Percentiles rank a stretch among this genome's conserved stretches.
Evolutionary conservation across 345 rosid species (phyloP).

Genomic region (Camelina neglecta): DNA sequence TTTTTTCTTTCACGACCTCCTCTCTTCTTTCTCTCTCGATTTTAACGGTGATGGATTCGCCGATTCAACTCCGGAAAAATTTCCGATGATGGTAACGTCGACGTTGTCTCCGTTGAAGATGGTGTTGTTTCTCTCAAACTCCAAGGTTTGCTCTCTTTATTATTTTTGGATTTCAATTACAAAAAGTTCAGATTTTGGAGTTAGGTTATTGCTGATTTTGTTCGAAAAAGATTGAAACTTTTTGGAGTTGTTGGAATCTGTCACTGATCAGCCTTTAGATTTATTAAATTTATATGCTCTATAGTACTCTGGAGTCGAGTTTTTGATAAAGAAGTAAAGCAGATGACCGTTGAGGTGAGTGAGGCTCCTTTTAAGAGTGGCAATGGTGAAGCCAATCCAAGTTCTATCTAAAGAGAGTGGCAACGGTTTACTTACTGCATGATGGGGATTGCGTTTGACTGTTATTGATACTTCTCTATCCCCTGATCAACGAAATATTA

Average conservation of each 20-base stretch:
- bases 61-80: conserved; percentile 29
- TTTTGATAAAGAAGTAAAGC: too few species aligned
- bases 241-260: conserved; percentile 14
- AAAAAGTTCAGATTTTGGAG: not conserved
- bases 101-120: conserved; percentile 50
- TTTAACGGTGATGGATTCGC: too few species aligned
- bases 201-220: not conserved
- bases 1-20: too few species aligned
- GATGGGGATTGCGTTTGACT: too few species aligned
- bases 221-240: not conserved
- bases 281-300: not conserved
- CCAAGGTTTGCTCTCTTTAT: conserved; percentile 55
- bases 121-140: conserved; percentile 61
- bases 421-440: too few species aligned
- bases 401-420: too few species aligned
- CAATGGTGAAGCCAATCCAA: too few species aligned
- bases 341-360: too few species aligned
- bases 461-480: too few species aligned
- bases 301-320: not conserved
- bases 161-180: not conserved
- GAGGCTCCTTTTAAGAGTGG: too few species aligned
- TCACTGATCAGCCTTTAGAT: not conserved
- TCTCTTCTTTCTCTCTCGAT: too few species aligned
- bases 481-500: too few species aligned
- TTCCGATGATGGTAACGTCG: conserved; percentile 89